Evolutionary conservation across 257 asterid genomes (phyloP), one percentile per base, ranked within the genome.

Genomic region (Fraxinus americana): DNA sequence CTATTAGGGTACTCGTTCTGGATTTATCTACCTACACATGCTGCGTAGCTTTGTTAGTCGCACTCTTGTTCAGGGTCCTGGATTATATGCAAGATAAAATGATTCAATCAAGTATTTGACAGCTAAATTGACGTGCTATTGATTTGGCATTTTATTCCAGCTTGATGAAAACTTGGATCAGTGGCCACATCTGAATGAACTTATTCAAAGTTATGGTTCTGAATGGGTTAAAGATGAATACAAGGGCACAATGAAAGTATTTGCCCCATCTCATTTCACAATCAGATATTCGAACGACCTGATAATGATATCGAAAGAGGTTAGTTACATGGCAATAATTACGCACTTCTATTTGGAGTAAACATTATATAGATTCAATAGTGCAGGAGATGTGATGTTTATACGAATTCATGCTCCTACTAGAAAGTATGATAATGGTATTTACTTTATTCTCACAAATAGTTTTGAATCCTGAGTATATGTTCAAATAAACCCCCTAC

Each of bases 141-240:
- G 50, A 25, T 30, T 71, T 75, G 29, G 4, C 57, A 3, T 69
- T 14, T 73, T 68, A 10, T 78, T 73, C 67, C 75, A 96, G 99
- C 86, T 93, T 59, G 97, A 93, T n/a, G 98, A 92, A 61, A 90
- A 89, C 89, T 85, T 93, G 92, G 98, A 96, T 86, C 98, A 90
- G 88, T 93, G 97, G 97, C 99, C 99, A 59, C 99, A 96, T 89
- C 81, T 96, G 78, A 96, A 90, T 73, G 99, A 96, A 88, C 97
- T 96, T 65, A 89, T 96, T 75, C 98, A 96, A 82, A 88, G 98
- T 86, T 93, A 93, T 76, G 87, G 90, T 77, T 89, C 96, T 77
- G 97, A 93, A 81, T 93, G 94, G 97, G 92, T 96, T 61, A 96
- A 89, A 83, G 97, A 96, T 74, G 98, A 92, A 73, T 57, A 72